Percentiles rank a stretch among this genome's conserved stretches.
phyloP scores from a whole-genome alignment of 805 yeast genomes.

The Lipomyces orientalis region DNA sequence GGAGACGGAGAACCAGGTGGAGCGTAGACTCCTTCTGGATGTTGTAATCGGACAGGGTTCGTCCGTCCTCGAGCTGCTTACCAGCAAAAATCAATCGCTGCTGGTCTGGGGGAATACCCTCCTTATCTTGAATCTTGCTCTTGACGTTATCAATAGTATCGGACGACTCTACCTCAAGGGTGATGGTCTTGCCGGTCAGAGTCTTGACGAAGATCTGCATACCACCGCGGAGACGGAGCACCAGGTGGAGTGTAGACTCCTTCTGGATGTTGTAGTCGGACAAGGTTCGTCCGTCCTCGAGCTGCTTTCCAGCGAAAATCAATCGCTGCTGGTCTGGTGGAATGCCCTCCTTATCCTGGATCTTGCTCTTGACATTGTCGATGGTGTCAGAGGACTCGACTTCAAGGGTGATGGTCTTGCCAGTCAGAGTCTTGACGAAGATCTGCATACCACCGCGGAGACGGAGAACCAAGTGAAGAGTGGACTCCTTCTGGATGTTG shows the following conservation, averaged over 20 bases:
- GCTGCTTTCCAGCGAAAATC: slow-evolving; percentile 94
- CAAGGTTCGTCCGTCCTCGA: slow-evolving; percentile 92
- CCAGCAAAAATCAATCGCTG: slow-evolving; percentile 91
- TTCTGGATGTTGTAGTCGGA: slow-evolving; percentile 96
- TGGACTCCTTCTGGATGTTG: slow-evolving; percentile 98
- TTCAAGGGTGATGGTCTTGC: slow-evolving; percentile 86
- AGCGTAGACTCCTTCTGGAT: slow-evolving; percentile 97
- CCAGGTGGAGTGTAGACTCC: slow-evolving; percentile 86
- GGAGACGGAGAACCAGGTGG: slow-evolving; percentile 94
- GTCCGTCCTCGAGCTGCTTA: slow-evolving; percentile 64
- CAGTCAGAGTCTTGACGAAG: slow-evolving; percentile 87
- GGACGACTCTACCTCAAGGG: slow-evolving; percentile 93
- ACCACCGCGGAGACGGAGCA: slow-evolving; percentile 87
- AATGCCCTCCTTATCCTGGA: slow-evolving; percentile 95
- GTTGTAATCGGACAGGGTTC: slow-evolving; percentile 96
- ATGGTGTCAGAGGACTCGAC: slow-evolving; percentile 95
- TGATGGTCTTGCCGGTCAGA: slow-evolving; percentile 87
- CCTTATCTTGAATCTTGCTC: slow-evolving; percentile 96
- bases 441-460: slow-evolving; percentile 99
- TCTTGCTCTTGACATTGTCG: slow-evolving; percentile 92
- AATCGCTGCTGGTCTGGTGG: slow-evolving; percentile 97
- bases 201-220: slow-evolving; percentile 93
- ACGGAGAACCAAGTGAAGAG: slow-evolving; percentile 93
- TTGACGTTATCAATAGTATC: slow-evolving; percentile 98
- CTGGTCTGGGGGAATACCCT: slow-evolving; percentile 98